phyloP scores from a whole-genome alignment of 2,329 filamentous ascomycete species.

The Nemania sp. region DNA sequence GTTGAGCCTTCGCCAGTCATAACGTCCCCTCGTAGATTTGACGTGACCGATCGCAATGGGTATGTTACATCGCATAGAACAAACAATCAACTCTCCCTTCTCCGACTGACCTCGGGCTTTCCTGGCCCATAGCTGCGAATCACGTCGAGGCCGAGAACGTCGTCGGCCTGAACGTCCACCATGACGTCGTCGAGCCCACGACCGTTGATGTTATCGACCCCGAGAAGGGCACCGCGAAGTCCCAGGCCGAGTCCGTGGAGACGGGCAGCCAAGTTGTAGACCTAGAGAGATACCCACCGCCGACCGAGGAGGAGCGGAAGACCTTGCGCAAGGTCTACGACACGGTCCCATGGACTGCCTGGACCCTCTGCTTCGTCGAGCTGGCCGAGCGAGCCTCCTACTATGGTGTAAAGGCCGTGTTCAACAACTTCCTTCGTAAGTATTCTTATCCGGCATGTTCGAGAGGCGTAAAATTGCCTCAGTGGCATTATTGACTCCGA shows the following conservation, averaged over 20 bases:
- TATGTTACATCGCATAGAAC: constrained; percentile 7
- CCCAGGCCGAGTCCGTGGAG: constrained; percentile 31
- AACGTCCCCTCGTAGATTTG: constrained; percentile 10
- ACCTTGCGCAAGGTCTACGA: constrained; percentile 61
- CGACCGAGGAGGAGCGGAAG: constrained; percentile 60
- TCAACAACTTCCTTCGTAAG: constrained; percentile 68
- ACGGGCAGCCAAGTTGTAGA: constrained; percentile 38
- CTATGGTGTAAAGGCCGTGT: constrained; percentile 62
- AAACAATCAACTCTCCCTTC: not conserved
- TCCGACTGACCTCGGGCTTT: not conserved
- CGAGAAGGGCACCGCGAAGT: constrained; percentile 21
- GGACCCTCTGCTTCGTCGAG: constrained; percentile 62
- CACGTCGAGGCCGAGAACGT: constrained; percentile 33
- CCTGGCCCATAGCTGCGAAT: constrained; percentile 29
- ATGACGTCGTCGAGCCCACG: constrained; percentile 30
- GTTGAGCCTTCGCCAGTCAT: not conserved
- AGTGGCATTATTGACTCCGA: too few species aligned
- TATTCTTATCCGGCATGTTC: too few species aligned
- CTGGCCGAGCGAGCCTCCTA: constrained; percentile 66
- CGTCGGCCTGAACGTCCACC: constrained; percentile 36
- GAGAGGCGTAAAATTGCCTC: too few species aligned
- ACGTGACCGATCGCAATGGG: constrained; percentile 24
- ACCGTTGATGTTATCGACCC: not conserved
- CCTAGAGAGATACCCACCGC: constrained; percentile 48
- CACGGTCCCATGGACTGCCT: constrained; percentile 58